Conservation (phyloP, 1,284 basidiomycete species). For the Cryptococcus hybrid region DNA sequence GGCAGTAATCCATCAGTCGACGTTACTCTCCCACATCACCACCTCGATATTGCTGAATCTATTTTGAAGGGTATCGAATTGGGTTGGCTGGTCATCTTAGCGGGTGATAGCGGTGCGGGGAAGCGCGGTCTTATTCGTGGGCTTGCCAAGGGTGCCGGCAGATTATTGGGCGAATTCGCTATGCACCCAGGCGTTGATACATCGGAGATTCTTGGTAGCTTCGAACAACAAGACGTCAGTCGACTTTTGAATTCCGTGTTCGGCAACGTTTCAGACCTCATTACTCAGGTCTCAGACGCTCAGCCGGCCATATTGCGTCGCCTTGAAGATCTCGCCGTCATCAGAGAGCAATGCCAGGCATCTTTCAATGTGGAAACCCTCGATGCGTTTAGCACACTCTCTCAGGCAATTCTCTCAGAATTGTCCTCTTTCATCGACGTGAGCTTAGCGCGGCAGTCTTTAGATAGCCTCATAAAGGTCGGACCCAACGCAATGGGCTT, state of each 20-base stretch:
- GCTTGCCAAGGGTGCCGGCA: slow-evolving; percentile 71
- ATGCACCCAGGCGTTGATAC: slow-evolving; percentile 90
- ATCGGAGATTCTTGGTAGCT: slow-evolving; percentile 90
- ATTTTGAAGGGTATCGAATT: slow-evolving; percentile 71
- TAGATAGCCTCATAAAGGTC: slow-evolving; percentile 47
- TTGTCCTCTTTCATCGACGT: slow-evolving; percentile 15
- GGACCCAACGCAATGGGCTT: slow-evolving; percentile 60
- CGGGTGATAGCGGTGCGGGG: slow-evolving; percentile 70
- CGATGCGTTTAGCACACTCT: slow-evolving; percentile 6
- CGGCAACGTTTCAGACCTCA: slow-evolving; percentile 7
- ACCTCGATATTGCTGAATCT: slow-evolving; percentile 71
- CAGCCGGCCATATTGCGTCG: slow-evolving; percentile 14
- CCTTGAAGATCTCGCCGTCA: slow-evolving; percentile 12
- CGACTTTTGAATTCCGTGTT: slow-evolving; percentile 21
- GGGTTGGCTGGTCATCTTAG: slow-evolving; percentile 86
- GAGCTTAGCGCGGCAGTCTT: slow-evolving; percentile 26
- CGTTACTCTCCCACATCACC: slow-evolving; percentile 61
- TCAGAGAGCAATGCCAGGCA: slow-evolving; percentile 19
- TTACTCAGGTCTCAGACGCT: slow-evolving; percentile 20
- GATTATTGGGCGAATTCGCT: slow-evolving; percentile 67
- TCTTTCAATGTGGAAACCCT: slow-evolving; percentile 12
- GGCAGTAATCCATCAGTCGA: slow-evolving; percentile 47
- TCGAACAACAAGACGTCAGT: slow-evolving; percentile 76
- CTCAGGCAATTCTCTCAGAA: slow-evolving; percentile 3
- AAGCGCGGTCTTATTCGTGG: slow-evolving; percentile 75